phyloP scores from a whole-genome alignment of 2,329 filamentous ascomycete genomes.

The Ceratocystis ficicola region DNA sequence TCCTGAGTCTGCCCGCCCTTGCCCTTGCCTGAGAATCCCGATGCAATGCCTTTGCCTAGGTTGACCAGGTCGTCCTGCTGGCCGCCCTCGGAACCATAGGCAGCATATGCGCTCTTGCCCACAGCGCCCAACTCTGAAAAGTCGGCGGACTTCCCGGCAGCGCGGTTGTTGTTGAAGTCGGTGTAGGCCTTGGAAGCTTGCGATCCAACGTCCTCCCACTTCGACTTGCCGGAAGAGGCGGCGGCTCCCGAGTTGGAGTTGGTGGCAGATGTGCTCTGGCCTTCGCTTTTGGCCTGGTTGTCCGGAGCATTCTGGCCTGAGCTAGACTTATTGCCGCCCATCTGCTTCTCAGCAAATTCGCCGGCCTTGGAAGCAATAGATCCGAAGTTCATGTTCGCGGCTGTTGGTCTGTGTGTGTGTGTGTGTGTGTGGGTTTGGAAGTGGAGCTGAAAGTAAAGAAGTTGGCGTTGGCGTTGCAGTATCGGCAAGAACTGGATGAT shows the following conservation, averaged over 20 bases:
- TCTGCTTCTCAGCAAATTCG: constrained; percentile 24
- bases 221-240: constrained; percentile 3
- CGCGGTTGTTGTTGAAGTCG: constrained; percentile 20
- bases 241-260: not conserved
- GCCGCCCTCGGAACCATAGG: constrained; percentile 25
- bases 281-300: not conserved
- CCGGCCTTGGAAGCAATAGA: constrained; percentile 24
- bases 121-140: constrained; percentile 23
- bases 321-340: constrained; percentile 9
- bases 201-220: constrained; percentile 22
- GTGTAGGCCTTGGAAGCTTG: constrained; percentile 22
- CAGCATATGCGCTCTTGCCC: constrained; percentile 27
- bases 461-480: not conserved
- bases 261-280: constrained; percentile 4
- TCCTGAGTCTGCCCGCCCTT: constrained; percentile 4
- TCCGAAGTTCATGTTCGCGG: constrained; percentile 26
- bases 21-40: constrained; percentile 16
- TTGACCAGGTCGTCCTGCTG: constrained; percentile 23
- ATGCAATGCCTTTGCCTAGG: constrained; percentile 22
- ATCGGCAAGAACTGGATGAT: not conserved
- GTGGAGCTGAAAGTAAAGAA: not conserved
- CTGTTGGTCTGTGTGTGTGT: constrained; percentile 4
- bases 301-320: constrained; percentile 14
- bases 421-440: not conserved
- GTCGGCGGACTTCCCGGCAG: constrained; percentile 21